Evolutionary conservation across 23 red algal genomes (phyloP), one percentile per base, ranked within the genome.

Genomic region (Gracilaria gracilis): DNA sequence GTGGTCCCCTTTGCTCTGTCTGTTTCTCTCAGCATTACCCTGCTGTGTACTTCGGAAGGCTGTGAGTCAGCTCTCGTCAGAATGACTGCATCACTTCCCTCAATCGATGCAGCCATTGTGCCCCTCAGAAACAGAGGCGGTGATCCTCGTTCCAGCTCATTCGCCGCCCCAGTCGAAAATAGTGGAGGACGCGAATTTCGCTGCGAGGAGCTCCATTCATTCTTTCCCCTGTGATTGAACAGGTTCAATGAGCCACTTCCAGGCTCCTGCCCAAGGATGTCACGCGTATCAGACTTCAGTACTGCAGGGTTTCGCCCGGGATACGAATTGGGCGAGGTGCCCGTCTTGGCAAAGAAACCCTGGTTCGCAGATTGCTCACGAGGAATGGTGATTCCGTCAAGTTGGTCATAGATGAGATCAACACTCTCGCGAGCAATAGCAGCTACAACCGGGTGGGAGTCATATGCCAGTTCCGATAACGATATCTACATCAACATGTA

Each of bases 401-500:
- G 38, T 4, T 50, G 64, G 39, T 83, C 80, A 57, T 31, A 84
- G 9, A 92, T 71, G 15, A 59, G 57, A 57, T 92, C 89, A 67
- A 64, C 81, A 23, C 89, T 73, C 24, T 64, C 38, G 32, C 89
- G n/a, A 21, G 89, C 89, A 34, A 84, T 64, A 28, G 66, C 79
- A 34, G 78, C 79, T 14, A 92, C 89, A 57, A 92, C 75, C 4
- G 89, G 89, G 39, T 92, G 89, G 16, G 89, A 65, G 24, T 92
- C 89, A 33, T 67, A 83, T 17, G 89, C 79, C 34, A 92, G 79
- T 57, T 84, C 79, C 28, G 66, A 84, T 24, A 92, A 54, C 37
- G 89, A 79, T 42, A 57, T 83, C 79, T 64, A 92, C 37, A 92
- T 55, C 38, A 53, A 62, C 16, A 16, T 34, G 40, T 78, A 92